Base-by-base conservation (phyloP, 495 filamentous ascomycete genomes). In the Amorphotheca resinae region DNA sequence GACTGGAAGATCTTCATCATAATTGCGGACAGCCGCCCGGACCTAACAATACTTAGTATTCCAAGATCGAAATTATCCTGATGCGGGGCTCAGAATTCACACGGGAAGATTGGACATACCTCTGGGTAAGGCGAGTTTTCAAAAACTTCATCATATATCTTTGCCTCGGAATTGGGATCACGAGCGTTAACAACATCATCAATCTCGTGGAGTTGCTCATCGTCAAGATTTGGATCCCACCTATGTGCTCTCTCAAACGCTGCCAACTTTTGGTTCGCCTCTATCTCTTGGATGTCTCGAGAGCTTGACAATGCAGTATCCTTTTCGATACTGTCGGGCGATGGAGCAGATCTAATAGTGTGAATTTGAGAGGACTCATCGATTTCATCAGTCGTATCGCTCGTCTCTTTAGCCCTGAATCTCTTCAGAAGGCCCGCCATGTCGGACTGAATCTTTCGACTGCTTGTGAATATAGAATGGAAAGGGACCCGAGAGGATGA, bases 71-170 rank as follows among this genome's bases (percentile, higher is more conserved):
- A 6, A 30, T 30, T 12, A 30, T 30, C 26, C 6, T 30, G 6
- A 30, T 30, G 7, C 12, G 7, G 7, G 12, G 6, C 26, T 7
- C n/a, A n/a, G n/a, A n/a, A n/a, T n/a, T n/a, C n/a, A n/a, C n/a
- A n/a, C n/a, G n/a, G n/a, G n/a, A n/a, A n/a, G n/a, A n/a, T n/a
- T 7, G 26, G 12, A 30, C 12, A 9, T 33, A 78, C 82, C 54
- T 84, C 44, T 33, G 44, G 44, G 18, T 46, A 86, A 0, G 79
- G 79, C 7, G 80, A 84, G 16, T 84, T 72, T 33, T 84, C 77
- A 28, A 77, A 58, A 16, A 82, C 51, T 25, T 73, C 72, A 34
- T 70, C 62, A 33, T 75, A 72, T 39, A 80, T 63, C 33, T 66
- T 69, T 33, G 65, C 56, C 17, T 70, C 67, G 31, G 70, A 64